phyloP scores from a whole-genome alignment of 108 stramenopile genomes.

The Skeletonema marinoi region DNA sequence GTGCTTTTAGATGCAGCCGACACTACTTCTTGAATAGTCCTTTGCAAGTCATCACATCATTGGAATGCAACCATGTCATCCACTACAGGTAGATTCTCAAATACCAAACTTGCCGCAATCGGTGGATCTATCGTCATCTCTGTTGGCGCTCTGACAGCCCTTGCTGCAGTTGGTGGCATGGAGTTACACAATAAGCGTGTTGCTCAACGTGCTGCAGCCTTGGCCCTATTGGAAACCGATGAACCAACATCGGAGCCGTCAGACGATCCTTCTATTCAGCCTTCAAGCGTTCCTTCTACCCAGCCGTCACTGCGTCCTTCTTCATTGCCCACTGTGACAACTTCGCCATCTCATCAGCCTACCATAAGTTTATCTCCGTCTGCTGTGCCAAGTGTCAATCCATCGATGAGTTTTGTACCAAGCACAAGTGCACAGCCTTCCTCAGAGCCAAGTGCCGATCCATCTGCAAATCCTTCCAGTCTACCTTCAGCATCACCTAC shows the following conservation, averaged over 20 bases:
- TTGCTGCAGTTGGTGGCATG: neutral
- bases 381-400: neutral
- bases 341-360: neutral
- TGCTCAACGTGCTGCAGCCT: neutral
- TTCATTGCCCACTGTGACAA: neutral
- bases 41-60: neutral
- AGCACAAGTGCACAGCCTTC: neutral
- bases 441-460: neutral
- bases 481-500: neutral
- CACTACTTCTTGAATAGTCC: neutral
- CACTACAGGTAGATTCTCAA: neutral
- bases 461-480: neutral
- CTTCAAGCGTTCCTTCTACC: neutral
- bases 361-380: neutral
- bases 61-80: neutral
- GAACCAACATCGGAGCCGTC: neutral
- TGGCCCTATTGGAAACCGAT: neutral
- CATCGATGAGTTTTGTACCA: neutral
- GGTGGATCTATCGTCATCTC: neutral
- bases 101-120: neutral
- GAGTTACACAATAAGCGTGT: constrained; percentile 1
- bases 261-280: neutral
- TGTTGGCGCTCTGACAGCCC: neutral
- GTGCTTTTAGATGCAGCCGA: neutral
- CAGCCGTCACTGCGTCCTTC: constrained; percentile 5